Percentiles rank a stretch among this genome's conserved stretches.
Evolutionary conservation across 805 yeast genomes (phyloP).

Genomic region (Sporopachydermia quercuum): DNA sequence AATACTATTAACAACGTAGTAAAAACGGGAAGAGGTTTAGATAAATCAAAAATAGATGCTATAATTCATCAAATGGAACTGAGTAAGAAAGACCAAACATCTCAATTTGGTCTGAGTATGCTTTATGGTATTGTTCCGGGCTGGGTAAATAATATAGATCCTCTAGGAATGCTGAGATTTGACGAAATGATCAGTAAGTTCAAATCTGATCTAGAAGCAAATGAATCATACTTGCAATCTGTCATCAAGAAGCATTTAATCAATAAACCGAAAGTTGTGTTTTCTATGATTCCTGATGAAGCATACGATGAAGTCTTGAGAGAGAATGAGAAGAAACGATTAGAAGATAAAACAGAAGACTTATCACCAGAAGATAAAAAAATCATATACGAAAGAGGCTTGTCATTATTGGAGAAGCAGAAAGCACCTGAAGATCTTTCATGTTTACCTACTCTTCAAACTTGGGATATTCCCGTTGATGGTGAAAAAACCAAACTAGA

Average conservation of each 20-base stretch:
- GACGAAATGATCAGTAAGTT: slow-evolving; percentile 45
- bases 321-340: slow-evolving; percentile 40
- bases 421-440: slow-evolving; percentile 56
- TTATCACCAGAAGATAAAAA: slow-evolving; percentile 43
- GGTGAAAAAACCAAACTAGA: slow-evolving; percentile 23
- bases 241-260: slow-evolving; percentile 40
- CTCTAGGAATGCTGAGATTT: slow-evolving; percentile 52
- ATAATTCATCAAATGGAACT: slow-evolving; percentile 80
- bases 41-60: slow-evolving; percentile 57
- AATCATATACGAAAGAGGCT: slow-evolving; percentile 44
- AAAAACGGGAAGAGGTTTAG: slow-evolving; percentile 30
- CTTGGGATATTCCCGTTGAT: slow-evolving; percentile 53
- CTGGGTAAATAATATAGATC: slow-evolving; percentile 75
- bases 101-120: slow-evolving; percentile 77
- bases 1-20: slow-evolving; percentile 31
- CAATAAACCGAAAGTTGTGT: slow-evolving; percentile 45
- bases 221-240: slow-evolving; percentile 45
- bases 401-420: slow-evolving; percentile 46
- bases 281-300: slow-evolving; percentile 60
- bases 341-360: slow-evolving; percentile 26
- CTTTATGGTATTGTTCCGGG: slow-evolving; percentile 64
- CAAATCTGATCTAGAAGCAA: slow-evolving; percentile 38
- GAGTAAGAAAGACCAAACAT: slow-evolving; percentile 68
- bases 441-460: slow-evolving; percentile 62
- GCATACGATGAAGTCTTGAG: slow-evolving; percentile 35